A percentile compares a stretch with the other conserved stretches of the same genome.
phyloP scores from a whole-genome alignment of 805 yeast species.

The Spathaspora boniae region DNA sequence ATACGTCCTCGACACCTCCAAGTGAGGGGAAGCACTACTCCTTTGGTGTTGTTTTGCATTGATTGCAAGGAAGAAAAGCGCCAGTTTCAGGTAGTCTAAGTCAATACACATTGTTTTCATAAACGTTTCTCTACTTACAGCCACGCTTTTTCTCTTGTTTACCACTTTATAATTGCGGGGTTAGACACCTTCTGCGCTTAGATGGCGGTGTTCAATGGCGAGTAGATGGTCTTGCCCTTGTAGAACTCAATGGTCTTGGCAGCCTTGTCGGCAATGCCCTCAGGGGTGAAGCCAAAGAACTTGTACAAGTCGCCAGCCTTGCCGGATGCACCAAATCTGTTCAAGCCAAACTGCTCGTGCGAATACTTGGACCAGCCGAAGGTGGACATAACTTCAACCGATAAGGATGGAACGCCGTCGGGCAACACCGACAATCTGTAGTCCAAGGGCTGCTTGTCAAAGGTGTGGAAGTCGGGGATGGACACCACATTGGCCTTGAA shows the following conservation, averaged over 20 bases:
- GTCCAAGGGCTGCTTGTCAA: conserved; percentile 76
- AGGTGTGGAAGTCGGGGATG: conserved; percentile 87
- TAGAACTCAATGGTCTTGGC: conserved; percentile 74
- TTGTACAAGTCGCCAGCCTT: conserved; percentile 80
- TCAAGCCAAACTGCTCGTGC: conserved; percentile 93
- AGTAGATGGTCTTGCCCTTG: conserved; percentile 66
- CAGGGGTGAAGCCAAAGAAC: conserved; percentile 86
- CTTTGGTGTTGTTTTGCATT: too few species aligned
- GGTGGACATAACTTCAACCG: conserved; percentile 90
- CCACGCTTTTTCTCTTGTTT: too few species aligned
- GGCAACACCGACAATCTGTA: conserved; percentile 88
- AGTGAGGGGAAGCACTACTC: conserved; percentile 32
- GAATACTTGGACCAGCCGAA: conserved; percentile 93
- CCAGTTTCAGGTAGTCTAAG: too few species aligned
- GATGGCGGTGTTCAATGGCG: conserved; percentile 82
- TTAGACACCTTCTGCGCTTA: conserved; percentile 23
- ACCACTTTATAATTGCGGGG: too few species aligned
- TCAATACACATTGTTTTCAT: too few species aligned
- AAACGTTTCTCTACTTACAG: too few species aligned
- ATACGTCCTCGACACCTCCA: conserved; percentile 77
- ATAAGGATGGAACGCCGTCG: conserved; percentile 87
- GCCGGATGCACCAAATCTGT: conserved; percentile 97
- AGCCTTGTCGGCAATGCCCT: conserved; percentile 87
- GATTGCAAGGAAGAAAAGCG: too few species aligned
- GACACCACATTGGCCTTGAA: conserved; percentile 82